phyloP scores from a whole-genome alignment of 78 protist species.

The Guillardia theta region DNA sequence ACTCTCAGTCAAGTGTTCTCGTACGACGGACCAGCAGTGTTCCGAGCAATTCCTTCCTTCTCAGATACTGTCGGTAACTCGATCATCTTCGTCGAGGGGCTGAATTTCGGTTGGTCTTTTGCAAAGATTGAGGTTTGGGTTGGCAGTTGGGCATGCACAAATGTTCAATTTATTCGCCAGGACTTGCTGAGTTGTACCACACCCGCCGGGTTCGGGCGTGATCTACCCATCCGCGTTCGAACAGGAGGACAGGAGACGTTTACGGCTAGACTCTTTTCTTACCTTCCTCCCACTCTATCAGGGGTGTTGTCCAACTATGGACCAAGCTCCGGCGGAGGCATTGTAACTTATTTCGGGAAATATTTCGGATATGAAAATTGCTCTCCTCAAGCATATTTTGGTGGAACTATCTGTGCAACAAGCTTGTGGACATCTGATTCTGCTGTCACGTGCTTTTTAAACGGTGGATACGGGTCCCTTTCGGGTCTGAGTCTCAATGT shows the following conservation, averaged over 20 bases:
- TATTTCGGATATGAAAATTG: background rate
- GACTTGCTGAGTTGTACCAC: too few species aligned
- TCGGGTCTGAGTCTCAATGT: too few species aligned
- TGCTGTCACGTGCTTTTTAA: background rate
- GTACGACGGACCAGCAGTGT: background rate
- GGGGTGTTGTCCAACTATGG: too few species aligned
- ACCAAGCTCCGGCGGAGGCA: background rate
- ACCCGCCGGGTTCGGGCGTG: too few species aligned
- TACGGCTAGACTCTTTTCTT: too few species aligned
- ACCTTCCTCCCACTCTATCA: too few species aligned
- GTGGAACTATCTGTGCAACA: background rate
- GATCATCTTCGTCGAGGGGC: background rate
- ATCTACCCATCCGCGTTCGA: too few species aligned
- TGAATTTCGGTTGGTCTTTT: background rate
- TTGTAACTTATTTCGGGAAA: background rate
- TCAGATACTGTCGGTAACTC: background rate
- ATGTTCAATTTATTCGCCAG: too few species aligned
- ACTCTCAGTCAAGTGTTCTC: background rate
- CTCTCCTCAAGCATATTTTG: background rate
- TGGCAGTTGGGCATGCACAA: too few species aligned
- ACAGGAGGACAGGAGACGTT: too few species aligned
- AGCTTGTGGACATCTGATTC: background rate
- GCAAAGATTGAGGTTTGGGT: background rate
- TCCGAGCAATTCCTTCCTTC: background rate
- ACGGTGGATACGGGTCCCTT: too few species aligned